These are phyloP conservation scores for Oryza glumipatula DNA, from an alignment of 176 grass and related monocot species.

Conservation along the genomic window DNA sequence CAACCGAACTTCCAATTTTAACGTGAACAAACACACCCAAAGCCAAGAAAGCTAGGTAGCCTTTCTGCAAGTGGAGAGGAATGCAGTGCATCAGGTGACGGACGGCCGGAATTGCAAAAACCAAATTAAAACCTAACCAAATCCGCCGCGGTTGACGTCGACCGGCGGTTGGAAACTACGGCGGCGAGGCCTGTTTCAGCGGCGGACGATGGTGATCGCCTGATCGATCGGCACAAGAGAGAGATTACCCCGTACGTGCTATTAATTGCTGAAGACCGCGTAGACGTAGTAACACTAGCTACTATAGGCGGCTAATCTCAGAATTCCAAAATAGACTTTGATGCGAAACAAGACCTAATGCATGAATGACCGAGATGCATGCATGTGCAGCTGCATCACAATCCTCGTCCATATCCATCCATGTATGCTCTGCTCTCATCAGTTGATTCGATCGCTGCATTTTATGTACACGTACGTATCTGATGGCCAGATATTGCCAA, in stretches of 20 bases:
- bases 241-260: background rate
- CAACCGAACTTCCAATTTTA: no score
- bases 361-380: no score
- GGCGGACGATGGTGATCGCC: background rate
- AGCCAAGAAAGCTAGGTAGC: no score
- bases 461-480: no score
- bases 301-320: no score
- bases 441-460: no score
- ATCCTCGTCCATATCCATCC: background rate
- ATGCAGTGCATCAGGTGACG: background rate
- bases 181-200: background rate
- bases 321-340: background rate
- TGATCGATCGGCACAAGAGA: background rate
- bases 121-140: background rate
- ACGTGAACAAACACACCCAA: no score
- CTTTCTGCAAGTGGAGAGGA: background rate
- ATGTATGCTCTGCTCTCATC: no score
- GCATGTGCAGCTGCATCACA: background rate
- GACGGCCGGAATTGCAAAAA: background rate
- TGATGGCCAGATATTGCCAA: no score
- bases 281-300: no score
- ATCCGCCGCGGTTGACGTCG: background rate
- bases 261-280: background rate
- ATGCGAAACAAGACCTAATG: background rate
- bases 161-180: background rate